Base-by-base conservation (phyloP, 257 asterid species). In the Jacaranda copaia region DNA sequence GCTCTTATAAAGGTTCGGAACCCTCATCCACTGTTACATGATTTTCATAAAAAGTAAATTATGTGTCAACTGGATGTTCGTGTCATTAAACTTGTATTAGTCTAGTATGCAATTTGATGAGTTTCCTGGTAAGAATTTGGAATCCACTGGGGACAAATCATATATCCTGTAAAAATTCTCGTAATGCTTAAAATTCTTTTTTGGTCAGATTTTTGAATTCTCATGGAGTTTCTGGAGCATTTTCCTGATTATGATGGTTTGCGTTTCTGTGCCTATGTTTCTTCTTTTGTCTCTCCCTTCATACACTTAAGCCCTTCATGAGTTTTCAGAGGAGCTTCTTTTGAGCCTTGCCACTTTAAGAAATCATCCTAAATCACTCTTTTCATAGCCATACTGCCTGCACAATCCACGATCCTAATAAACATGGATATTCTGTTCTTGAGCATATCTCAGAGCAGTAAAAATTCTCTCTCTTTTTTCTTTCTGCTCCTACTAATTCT, bases 1-100 rank as follows among this genome's bases (percentile, higher is more conserved):
- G 90, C 96, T 73, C 85, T 91, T 66, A 88, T 91, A 82, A 91
- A 89, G 96, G 97, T 91, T 65, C 81, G 76, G 70, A 67, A 20
- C 60, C 55, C 40, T 73, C 46, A 42, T 6, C 8, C 32, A 63
- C 42, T 46, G 42, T 76, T 55, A 45, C 67, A 68, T 78, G 48
- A 8, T 59, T 45, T 58, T 60, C 16, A 14, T 58, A 43, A 40
- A 61, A 63, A 49, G 39, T 40, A 40, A 11, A 35, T 6, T 53
- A 63, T 55, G 16, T 10, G 35, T 55, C 13, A 19, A 55, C 3
- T 39, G 20, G 39, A 13, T 20, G 48, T 5, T 68, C 62, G 38
- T 38, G 71, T 6, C 20, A 20, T 14, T 32, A 4, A 43, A 9
- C 20, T 40, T 63, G 53, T 66, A n/a, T 15, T 81, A 20, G 61